A percentile compares a stretch with the other conserved stretches of the same genome.
These are phyloP conservation scores for Lachnellula cervina DNA, from an alignment of 2,329 filamentous ascomycete species.

Conservation along the genomic window DNA sequence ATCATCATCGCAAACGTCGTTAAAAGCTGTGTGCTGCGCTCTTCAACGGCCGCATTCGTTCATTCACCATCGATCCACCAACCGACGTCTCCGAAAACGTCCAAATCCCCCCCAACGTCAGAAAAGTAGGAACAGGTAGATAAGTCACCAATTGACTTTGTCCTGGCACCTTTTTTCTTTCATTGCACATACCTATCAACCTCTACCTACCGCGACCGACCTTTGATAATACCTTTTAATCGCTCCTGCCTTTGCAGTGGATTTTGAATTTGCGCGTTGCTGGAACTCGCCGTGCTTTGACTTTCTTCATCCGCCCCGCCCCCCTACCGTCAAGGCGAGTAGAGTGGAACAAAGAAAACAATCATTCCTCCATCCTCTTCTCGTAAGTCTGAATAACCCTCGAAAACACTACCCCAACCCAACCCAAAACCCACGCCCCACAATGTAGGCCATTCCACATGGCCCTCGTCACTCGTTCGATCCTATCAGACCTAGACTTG, in stretches of 20 bases:
- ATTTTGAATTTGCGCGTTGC: slow-evolving; percentile 18
- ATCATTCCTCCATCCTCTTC: slow-evolving; percentile 10
- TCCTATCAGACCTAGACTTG: slow-evolving; percentile 3
- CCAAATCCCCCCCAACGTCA: slow-evolving; percentile 5
- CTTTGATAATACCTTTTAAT: background rate
- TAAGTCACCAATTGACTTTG: slow-evolving; percentile 24
- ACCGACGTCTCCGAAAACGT: background rate
- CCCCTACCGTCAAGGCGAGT: background rate
- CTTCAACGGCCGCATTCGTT: too few relatives aligned
- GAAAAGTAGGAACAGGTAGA: slow-evolving; percentile 27
- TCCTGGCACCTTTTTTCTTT: slow-evolving; percentile 23
- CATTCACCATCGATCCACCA: too few relatives aligned
- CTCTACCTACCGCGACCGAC: background rate
- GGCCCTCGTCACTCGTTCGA: background rate
- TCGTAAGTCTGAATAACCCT: slow-evolving; percentile 21
- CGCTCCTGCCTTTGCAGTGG: slow-evolving; percentile 13
- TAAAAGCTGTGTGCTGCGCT: background rate
- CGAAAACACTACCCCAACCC: background rate
- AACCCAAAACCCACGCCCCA: background rate
- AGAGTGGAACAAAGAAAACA: slow-evolving; percentile 1
- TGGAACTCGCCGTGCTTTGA: slow-evolving; percentile 29
- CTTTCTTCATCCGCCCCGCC: slow-evolving; percentile 11
- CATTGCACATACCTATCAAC: background rate
- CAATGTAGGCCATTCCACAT: slow-evolving; percentile 4
- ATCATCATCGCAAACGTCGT: background rate